Evolutionary conservation across 208 protist genomes (phyloP).

Genomic region (Vickermania spadyakhi): DNA sequence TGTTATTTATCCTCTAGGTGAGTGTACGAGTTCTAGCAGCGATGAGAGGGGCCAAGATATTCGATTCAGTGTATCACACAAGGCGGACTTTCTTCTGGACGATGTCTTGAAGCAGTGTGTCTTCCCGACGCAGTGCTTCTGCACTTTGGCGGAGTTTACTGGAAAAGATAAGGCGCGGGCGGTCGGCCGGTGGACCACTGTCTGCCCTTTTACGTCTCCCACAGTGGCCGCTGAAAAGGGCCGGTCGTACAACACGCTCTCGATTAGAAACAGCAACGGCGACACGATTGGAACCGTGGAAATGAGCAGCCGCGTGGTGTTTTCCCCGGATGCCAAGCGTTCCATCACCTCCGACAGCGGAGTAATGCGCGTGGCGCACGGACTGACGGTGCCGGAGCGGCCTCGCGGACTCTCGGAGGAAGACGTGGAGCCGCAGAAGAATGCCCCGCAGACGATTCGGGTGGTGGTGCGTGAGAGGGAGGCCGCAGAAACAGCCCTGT

Average conservation of each 20-base stretch:
- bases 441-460: conserved; percentile 66
- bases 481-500: background rate
- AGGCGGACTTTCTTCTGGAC: conserved; percentile 59
- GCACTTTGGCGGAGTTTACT: conserved; percentile 16
- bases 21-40: conserved; percentile 9
- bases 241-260: conserved; percentile 33
- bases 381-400: background rate
- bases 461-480: conserved; percentile 50
- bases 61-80: conserved; percentile 70
- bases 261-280: conserved; percentile 24
- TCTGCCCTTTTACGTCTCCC: conserved; percentile 16
- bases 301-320: conserved; percentile 64
- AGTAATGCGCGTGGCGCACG: background rate
- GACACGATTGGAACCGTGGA: conserved; percentile 62
- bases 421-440: conserved; percentile 16
- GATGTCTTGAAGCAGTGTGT: conserved; percentile 15
- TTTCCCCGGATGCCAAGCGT: background rate
- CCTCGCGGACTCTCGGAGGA: background rate
- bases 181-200: conserved; percentile 18
- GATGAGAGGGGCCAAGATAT: conserved; percentile 9
- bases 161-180: background rate
- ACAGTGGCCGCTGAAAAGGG: background rate
- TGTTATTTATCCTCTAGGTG: conserved; percentile 35
- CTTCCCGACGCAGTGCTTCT: conserved; percentile 54
- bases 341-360: too few relatives aligned